Conservation (phyloP, 2,329 filamentous ascomycete species). For the Aspergillus sergii region DNA sequence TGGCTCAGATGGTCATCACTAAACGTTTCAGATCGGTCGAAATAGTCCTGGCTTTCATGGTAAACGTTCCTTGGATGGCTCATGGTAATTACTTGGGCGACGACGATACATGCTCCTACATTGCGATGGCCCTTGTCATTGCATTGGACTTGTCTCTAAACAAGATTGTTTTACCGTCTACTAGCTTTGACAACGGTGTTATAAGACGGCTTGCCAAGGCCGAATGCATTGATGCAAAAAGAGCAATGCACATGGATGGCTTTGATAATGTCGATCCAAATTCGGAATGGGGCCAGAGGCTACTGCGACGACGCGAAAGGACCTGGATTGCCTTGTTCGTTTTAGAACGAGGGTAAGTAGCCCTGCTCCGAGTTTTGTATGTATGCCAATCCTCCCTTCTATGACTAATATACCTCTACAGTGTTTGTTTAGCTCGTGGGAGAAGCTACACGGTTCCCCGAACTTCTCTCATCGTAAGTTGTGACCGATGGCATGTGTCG, state of each 20-base stretch:
- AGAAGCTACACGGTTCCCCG: slow-evolving; percentile 69
- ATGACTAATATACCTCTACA: slow-evolving; percentile 22
- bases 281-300: slow-evolving; percentile 62
- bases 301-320: slow-evolving; percentile 67
- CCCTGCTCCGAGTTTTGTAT: background rate
- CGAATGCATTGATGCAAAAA: slow-evolving; percentile 69
- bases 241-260: slow-evolving; percentile 68
- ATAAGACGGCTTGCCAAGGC: slow-evolving; percentile 59
- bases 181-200: slow-evolving; percentile 50
- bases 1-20: slow-evolving; percentile 64
- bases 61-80: slow-evolving; percentile 76
- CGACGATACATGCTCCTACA: slow-evolving; percentile 72
- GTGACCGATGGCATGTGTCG: slow-evolving; percentile 69
- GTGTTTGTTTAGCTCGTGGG: slow-evolving; percentile 70
- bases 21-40: slow-evolving; percentile 70
- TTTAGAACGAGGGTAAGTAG: slow-evolving; percentile 63
- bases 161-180: slow-evolving; percentile 65
- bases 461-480: slow-evolving; percentile 66
- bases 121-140: slow-evolving; percentile 69
- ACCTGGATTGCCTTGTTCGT: slow-evolving; percentile 74
- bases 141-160: slow-evolving; percentile 70
- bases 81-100: slow-evolving; percentile 48
- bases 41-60: slow-evolving; percentile 74
- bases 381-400: background rate
- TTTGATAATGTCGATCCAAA: slow-evolving; percentile 64